Evolutionary conservation across 371 early-diverging fungal species (phyloP), one percentile per base, ranked within the genome.

Genomic region (Enteropsectra breve): DNA sequence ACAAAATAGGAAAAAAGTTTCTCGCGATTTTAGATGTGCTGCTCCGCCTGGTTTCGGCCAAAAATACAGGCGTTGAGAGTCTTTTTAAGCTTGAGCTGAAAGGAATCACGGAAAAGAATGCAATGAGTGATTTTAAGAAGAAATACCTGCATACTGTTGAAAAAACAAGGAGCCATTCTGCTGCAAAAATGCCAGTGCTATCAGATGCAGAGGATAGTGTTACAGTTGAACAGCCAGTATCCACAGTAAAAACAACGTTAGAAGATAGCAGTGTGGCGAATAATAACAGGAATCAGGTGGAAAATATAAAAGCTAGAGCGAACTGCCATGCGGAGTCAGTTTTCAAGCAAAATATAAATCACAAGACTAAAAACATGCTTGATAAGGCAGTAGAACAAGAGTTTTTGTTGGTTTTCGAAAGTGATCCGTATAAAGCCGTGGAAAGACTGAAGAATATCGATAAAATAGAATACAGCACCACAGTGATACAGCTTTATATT

Each of bases 401-500:
- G 24, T 62, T 68, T 55, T 28, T 66, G 48, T 15, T 21, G 23
- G 47, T 67, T 28, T 46, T 67, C 48, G 38, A 68, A 2, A 43
- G 34, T 1, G 60, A 43, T 18, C 36, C 49, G 0, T 53, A 54
- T 33, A 34, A 47, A 34, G 64, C 62, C 3, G 8, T 62, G 36
- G 47, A 45, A 24, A 11, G 63, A 24, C 49, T 68, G 11, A 52
- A 60, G n/a, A 36, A 8, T 21, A 53, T 63, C 34, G 58, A 63
- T 24, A 54, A 38, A 21, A 63, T 49, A 3, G 2, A 3, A 47
- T 23, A 61, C 1, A 49, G 63, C 29, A 55, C 50, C 37, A 38
- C 61, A 8, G 34, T 67, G 11, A 68, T 73, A 38, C 5, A n/a
- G 11, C 43, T 63, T 3, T 63, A 63, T 33, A 32, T 6, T 26